Percentiles rank a stretch among this genome's conserved stretches.
Conservation (phyloP, 2,329 filamentous ascomycete genomes). For the Oidium heveae region DNA sequence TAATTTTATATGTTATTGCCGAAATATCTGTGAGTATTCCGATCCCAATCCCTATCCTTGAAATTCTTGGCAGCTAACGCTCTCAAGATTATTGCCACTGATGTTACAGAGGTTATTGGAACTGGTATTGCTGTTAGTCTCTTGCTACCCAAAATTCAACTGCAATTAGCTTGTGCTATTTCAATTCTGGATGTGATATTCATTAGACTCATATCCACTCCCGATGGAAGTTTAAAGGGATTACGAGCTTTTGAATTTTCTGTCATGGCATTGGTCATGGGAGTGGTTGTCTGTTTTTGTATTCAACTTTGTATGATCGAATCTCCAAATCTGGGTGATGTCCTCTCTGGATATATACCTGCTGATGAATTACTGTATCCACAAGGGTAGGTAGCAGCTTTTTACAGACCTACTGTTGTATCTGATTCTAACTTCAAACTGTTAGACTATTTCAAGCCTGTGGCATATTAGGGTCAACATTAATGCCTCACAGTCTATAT, state of each 20-base stretch:
- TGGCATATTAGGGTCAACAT: slow-evolving; percentile 50
- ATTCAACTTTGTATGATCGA: slow-evolving; percentile 37
- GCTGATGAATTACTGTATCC: slow-evolving; percentile 29
- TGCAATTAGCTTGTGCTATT: slow-evolving; percentile 40
- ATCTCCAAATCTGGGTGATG: slow-evolving; percentile 24
- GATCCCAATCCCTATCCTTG: neutral
- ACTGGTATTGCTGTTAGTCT: slow-evolving; percentile 45
- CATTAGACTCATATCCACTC: slow-evolving; percentile 38
- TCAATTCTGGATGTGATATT: slow-evolving; percentile 41
- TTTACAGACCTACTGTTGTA: neutral
- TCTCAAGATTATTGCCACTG: slow-evolving; percentile 6
- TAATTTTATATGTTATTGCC: neutral
- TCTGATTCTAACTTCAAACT: neutral
- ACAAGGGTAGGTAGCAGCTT: slow-evolving; percentile 18
- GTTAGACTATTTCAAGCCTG: slow-evolving; percentile 37
- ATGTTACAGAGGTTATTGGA: slow-evolving; percentile 30
- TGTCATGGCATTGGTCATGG: slow-evolving; percentile 33
- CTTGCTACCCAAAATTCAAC: slow-evolving; percentile 31
- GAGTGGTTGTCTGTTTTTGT: slow-evolving; percentile 41
- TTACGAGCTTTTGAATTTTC: slow-evolving; percentile 35
- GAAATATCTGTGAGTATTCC: neutral
- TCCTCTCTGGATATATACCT: slow-evolving; percentile 38
- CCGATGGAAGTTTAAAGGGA: slow-evolving; percentile 28
- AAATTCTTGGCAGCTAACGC: neutral
- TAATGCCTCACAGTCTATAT: slow-evolving; percentile 44